phyloP scores from a whole-genome alignment of 2,329 filamentous ascomycete genomes.

The Rhynchosporium agropyri region DNA sequence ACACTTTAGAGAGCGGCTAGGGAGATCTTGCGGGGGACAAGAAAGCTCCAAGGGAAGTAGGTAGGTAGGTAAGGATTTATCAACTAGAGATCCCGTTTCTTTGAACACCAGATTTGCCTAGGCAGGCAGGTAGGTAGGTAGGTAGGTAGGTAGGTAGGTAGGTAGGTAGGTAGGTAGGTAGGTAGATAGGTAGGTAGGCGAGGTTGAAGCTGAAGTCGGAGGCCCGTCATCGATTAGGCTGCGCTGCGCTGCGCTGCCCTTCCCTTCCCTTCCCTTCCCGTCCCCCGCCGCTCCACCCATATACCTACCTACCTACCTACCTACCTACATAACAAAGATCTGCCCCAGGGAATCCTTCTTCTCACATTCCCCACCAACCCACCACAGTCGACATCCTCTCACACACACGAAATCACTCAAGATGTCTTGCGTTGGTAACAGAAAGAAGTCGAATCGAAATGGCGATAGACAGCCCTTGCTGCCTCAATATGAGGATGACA shows the following conservation, averaged over 20 bases:
- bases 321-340: constrained; percentile 17
- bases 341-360: constrained; percentile 2
- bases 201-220: too few species aligned
- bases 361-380: background rate
- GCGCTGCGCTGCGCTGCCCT: background rate
- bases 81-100: too few species aligned
- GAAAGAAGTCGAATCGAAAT: constrained; percentile 36
- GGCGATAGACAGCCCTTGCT: constrained; percentile 66
- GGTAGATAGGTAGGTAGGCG: background rate
- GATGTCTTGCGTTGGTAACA: constrained; percentile 42
- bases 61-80: too few species aligned
- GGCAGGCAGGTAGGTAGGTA: background rate
- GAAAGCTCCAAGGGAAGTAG: too few species aligned
- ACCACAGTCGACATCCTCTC: constrained; percentile 18
- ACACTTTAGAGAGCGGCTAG: background rate
- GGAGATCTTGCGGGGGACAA: background rate
- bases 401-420: constrained; percentile 20
- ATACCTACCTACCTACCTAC: too few species aligned
- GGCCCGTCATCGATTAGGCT: constrained; percentile 32
- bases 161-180: background rate
- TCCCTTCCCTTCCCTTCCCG: too few species aligned
- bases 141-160: too few species aligned
- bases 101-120: constrained; percentile 1
- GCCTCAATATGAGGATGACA: constrained; percentile 82
- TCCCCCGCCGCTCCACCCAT: too few species aligned